Conservation (phyloP, 768 basidiomycete genomes). For the Trametes villosa region DNA sequence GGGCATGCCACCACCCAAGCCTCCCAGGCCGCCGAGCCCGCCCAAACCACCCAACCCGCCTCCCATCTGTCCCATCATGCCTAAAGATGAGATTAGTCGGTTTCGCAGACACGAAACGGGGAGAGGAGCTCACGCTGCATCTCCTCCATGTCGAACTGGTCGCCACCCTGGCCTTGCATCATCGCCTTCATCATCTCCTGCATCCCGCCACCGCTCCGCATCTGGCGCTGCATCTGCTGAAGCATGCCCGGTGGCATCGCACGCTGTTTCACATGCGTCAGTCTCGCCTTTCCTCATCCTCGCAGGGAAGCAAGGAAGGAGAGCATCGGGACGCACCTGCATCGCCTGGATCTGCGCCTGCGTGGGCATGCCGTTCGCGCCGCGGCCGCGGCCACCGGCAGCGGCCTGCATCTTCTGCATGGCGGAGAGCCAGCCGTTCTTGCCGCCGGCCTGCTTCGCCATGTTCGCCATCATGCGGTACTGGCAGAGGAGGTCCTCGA, state of each 20-base stretch:
- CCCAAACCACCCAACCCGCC: constrained; percentile 48
- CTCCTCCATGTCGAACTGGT: constrained; percentile 91
- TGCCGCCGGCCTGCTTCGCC: constrained; percentile 97
- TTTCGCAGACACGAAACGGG: not conserved
- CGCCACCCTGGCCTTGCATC: constrained; percentile 94
- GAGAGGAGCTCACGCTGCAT: constrained; percentile 74
- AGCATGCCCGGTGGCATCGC: constrained; percentile 95
- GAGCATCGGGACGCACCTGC: constrained; percentile 85
- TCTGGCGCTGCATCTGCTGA: constrained; percentile 87
- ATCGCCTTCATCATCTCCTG: constrained; percentile 98
- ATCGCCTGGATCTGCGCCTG: constrained; percentile 94
- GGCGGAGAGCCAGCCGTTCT: constrained; percentile 91
- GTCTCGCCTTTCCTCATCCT: too few relatives aligned
- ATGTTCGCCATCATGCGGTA: constrained; percentile 99
- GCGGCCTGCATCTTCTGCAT: constrained; percentile 94
- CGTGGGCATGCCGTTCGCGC: constrained; percentile 87
- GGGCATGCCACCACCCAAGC: constrained; percentile 65
- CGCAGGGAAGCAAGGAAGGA: too few relatives aligned
- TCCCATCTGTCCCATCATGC: constrained; percentile 93
- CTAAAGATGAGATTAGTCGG: constrained; percentile 41
- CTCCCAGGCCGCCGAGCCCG: constrained; percentile 61
- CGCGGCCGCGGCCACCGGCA: constrained; percentile 83
- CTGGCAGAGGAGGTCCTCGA: constrained; percentile 96
- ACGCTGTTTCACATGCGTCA: constrained; percentile 50
- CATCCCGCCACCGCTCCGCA: constrained; percentile 84